A percentile compares a stretch with the other conserved stretches of the same genome.
Conservation (phyloP, 2,329 filamentous ascomycete species). For the Ophiostoma sp. region DNA sequence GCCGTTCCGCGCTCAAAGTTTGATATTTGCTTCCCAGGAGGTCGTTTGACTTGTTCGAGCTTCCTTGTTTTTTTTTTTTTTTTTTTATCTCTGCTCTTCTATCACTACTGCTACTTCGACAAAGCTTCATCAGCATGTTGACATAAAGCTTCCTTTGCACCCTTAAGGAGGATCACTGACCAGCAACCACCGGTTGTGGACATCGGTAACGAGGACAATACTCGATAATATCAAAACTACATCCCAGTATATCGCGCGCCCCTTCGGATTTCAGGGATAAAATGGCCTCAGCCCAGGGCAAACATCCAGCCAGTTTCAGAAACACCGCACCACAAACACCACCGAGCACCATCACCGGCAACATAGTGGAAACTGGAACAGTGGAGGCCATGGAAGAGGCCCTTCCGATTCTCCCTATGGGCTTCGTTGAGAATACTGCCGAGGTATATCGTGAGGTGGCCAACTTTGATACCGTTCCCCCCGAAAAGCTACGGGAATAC, state of each 20-base stretch:
- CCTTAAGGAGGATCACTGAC: not conserved
- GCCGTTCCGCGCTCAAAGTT: too few species aligned
- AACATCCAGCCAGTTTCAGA: not conserved
- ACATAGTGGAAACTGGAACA: not conserved
- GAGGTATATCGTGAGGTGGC: conserved; percentile 52
- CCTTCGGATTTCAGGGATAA: not conserved
- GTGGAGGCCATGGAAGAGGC: conserved; percentile 10
- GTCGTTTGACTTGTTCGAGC: too few species aligned
- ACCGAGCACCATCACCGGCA: not conserved
- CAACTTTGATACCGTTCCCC: conserved; percentile 44
- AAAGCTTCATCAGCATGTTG: not conserved
- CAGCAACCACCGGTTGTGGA: not conserved
- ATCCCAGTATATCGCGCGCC: not conserved
- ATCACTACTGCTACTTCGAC: not conserved
- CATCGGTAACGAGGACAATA: too few species aligned
- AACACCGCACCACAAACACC: not conserved
- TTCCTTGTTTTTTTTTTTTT: too few species aligned
- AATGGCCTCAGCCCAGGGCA: not conserved
- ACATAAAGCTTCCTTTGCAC: not conserved
- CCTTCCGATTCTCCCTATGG: conserved; percentile 50
- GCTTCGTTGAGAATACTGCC: conserved; percentile 50
- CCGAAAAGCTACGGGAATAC: conserved; percentile 50
- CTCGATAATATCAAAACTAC: not conserved
- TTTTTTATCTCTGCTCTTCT: too few species aligned
- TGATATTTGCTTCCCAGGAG: too few species aligned